A percentile compares a stretch with the other conserved stretches of the same genome.
These are phyloP conservation scores for Linaria vulgaris DNA, from an alignment of 257 asterid genomes.

Conservation along the genomic window DNA sequence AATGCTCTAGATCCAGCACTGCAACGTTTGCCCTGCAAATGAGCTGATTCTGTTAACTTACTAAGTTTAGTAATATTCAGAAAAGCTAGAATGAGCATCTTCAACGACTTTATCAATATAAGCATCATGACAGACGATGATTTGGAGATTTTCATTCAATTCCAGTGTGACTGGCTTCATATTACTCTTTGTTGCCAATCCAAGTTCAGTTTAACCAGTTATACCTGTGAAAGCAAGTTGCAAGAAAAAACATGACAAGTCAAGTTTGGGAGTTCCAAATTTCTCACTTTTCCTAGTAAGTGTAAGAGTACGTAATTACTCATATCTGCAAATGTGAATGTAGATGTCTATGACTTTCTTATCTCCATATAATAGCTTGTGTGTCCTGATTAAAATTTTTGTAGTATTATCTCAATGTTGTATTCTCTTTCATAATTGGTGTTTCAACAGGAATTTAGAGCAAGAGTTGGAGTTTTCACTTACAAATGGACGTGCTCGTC, in stretches of 20 bases:
- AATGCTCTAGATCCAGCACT: slow-evolving; percentile 80
- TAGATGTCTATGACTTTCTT: too few species aligned
- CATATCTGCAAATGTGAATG: background rate
- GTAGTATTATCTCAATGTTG: background rate
- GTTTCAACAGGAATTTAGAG: background rate
- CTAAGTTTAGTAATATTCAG: background rate
- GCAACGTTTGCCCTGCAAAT: slow-evolving; percentile 68
- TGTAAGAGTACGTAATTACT: too few species aligned
- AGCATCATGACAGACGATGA: slow-evolving; percentile 65
- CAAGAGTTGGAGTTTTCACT: background rate
- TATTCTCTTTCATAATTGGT: too few species aligned
- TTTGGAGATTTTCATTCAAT: slow-evolving; percentile 78
- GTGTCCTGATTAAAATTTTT: background rate
- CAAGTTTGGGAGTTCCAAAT: background rate
- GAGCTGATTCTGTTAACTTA: background rate
- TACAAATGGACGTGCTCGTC: too few species aligned
- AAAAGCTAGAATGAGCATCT: slow-evolving; percentile 51
- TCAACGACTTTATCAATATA: slow-evolving; percentile 60
- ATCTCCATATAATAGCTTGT: too few species aligned
- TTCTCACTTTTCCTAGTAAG: too few species aligned
- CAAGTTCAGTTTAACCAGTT: slow-evolving; percentile 52
- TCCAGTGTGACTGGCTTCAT: slow-evolving; percentile 71
- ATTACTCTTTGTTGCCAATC: slow-evolving; percentile 66
- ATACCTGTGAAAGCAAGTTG: slow-evolving; percentile 81
- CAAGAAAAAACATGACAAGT: background rate